Evolutionary conservation across 177 flowering plant genomes (phyloP).

Genomic region (Vitis hybrid): DNA sequence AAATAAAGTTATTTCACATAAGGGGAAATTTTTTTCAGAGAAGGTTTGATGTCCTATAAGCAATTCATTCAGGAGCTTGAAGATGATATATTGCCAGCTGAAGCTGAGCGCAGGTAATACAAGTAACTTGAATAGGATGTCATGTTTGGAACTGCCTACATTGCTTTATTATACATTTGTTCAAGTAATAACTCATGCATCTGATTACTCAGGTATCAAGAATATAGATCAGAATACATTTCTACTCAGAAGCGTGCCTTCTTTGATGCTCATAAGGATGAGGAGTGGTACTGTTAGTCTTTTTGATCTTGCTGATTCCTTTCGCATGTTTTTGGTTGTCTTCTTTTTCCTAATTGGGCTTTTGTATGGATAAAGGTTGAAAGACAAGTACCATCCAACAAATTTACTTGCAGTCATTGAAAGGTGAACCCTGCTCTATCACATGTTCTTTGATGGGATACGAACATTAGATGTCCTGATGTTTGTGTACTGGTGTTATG

Average conservation of each 20-base stretch:
- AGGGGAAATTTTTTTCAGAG: constrained; percentile 41
- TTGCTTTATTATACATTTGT: background rate
- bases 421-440: constrained; percentile 48
- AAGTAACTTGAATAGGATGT: background rate
- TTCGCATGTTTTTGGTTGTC: background rate
- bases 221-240: constrained; percentile 90
- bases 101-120: constrained; percentile 74
- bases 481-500: no score
- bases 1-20: background rate
- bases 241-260: constrained; percentile 86
- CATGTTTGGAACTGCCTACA: background rate
- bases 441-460: no score
- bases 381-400: constrained; percentile 94
- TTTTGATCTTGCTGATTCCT: background rate
- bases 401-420: constrained; percentile 84
- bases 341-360: constrained; percentile 7
- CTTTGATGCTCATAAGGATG: constrained; percentile 92
- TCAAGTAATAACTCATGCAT: background rate
- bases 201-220: constrained; percentile 67
- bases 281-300: constrained; percentile 68
- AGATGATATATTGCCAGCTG: constrained; percentile 78
- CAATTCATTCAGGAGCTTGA: constrained; percentile 86
- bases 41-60: constrained; percentile 86
- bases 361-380: constrained; percentile 62
- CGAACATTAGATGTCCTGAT: no score